Evolutionary conservation across 306 rosid genomes (phyloP).

Genomic region (Dalbergia oliveri): DNA sequence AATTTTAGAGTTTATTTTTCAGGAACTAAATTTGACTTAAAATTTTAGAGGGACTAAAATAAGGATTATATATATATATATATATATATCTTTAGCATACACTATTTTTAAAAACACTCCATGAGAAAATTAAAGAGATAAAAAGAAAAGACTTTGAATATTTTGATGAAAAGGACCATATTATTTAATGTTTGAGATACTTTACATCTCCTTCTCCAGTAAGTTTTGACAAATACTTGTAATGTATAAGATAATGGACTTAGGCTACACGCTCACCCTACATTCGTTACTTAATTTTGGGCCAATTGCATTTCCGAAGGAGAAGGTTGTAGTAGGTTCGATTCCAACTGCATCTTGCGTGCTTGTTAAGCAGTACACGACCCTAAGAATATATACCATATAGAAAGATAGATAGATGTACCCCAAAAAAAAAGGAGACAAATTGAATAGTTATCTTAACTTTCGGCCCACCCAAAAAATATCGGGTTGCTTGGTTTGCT

Average conservation of each 20-base stretch:
- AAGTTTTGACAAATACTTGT: too few species aligned
- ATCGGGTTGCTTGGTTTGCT: conserved; percentile 8
- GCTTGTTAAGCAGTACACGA: conserved; percentile 4
- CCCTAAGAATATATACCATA: conserved; percentile 11
- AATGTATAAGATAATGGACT: background rate
- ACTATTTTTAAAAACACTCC: too few species aligned
- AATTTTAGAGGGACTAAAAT: too few species aligned
- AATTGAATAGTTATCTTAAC: background rate
- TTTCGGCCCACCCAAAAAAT: background rate
- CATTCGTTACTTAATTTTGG: background rate
- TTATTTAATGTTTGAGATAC: too few species aligned
- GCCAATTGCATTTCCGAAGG: background rate
- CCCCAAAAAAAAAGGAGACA: background rate
- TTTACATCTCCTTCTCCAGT: too few species aligned
- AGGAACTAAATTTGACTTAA: too few species aligned
- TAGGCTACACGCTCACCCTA: background rate
- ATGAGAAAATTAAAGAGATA: too few species aligned
- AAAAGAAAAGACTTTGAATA: too few species aligned
- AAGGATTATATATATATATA: too few species aligned
- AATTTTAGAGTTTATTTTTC: too few species aligned
- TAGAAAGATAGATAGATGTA: background rate
- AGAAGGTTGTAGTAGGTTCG: background rate
- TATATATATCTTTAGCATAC: too few species aligned
- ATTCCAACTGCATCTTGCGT: conserved; percentile 20
- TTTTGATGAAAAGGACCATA: too few species aligned